Conservation (phyloP, 1,284 basidiomycete species). For the Trichosporon sp. region DNA sequence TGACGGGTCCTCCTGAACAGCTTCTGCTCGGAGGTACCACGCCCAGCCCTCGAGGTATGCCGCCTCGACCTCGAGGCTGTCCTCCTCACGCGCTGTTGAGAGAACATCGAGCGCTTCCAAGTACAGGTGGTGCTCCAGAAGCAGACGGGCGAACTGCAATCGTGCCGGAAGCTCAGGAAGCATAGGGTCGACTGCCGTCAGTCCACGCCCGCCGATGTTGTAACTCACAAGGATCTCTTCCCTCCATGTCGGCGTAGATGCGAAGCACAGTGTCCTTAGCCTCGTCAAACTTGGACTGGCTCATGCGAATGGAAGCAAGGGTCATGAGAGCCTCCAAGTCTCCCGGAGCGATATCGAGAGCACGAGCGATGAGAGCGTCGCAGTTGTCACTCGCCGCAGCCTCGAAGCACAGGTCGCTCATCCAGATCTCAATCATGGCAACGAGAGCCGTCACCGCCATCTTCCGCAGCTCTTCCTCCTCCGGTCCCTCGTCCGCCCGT, state of each 20-base stretch:
- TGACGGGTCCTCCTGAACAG: conserved; percentile 28
- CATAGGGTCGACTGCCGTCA: conserved; percentile 57
- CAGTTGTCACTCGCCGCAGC: conserved; percentile 57
- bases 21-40: conserved; percentile 61
- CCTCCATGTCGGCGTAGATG: conserved; percentile 68
- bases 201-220: neutral
- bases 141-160: conserved; percentile 69
- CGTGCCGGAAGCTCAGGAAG: conserved; percentile 71
- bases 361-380: conserved; percentile 65
- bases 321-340: conserved; percentile 76
- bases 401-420: conserved; percentile 89
- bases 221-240: conserved; percentile 60
- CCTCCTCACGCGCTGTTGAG: conserved; percentile 70
- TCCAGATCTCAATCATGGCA: conserved; percentile 93
- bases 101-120: conserved; percentile 68
- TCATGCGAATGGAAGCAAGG: conserved; percentile 82
- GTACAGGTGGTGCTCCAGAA: conserved; percentile 72
- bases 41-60: conserved; percentile 96
- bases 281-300: conserved; percentile 75
- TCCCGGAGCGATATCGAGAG: conserved; percentile 66
- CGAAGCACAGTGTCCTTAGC: conserved; percentile 64
- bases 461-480: conserved; percentile 59
- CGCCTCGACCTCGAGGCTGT: conserved; percentile 82
- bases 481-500: conserved; percentile 42
- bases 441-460: conserved; percentile 78